These are phyloP conservation scores for Scutellaria minor DNA, from an alignment of 257 asterid genomes.

Conservation along the genomic window DNA sequence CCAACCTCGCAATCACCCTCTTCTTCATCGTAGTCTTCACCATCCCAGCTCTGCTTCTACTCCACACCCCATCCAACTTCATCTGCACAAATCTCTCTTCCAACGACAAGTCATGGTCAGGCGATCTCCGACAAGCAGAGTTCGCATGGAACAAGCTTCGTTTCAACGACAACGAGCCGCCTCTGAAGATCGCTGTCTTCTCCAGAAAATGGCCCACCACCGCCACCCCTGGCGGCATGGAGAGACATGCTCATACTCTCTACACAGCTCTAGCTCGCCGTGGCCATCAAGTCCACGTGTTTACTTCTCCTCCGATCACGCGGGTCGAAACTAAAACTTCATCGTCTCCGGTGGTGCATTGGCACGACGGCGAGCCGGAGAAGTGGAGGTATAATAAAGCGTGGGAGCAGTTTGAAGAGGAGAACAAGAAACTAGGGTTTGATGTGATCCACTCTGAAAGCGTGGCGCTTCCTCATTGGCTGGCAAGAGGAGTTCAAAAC, in stretches of 20 bases:
- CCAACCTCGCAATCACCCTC: conserved; percentile 72
- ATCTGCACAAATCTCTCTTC: conserved; percentile 50
- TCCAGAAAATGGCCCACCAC: conserved; percentile 87
- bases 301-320: conserved; percentile 61
- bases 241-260: conserved; percentile 86
- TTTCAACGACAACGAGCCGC: conserved; percentile 35
- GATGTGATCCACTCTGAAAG: conserved; percentile 90
- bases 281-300: conserved; percentile 76
- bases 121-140: conserved; percentile 71
- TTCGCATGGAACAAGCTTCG: conserved; percentile 76
- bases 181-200: conserved; percentile 80
- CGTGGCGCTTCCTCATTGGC: conserved; percentile 77
- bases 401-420: conserved; percentile 73
- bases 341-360: conserved; percentile 53
- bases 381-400: conserved; percentile 84
- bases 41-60: conserved; percentile 78
- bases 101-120: conserved; percentile 56
- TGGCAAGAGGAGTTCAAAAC: conserved; percentile 56
- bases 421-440: conserved; percentile 46
- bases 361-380: conserved; percentile 79
- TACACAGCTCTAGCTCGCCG: conserved; percentile 74
- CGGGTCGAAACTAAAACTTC: background rate
- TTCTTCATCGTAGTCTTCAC: conserved; percentile 85
- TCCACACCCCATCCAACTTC: conserved; percentile 62
- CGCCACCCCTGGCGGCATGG: conserved; percentile 90